phyloP scores from a whole-genome alignment of 345 rosid species.

The Luvunga scandens region DNA sequence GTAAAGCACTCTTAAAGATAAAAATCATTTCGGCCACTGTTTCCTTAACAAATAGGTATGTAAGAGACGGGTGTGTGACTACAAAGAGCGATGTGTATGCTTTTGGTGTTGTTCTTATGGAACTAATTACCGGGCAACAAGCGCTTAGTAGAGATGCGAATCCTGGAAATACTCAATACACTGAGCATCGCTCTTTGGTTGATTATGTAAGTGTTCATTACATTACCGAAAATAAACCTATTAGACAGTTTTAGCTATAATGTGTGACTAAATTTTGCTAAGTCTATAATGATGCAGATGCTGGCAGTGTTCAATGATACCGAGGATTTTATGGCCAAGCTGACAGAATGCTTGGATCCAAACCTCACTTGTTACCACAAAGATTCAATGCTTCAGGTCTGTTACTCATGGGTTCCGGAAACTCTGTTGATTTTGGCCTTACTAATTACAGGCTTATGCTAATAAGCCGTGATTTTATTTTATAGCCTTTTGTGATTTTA shows the following conservation, averaged over 20 bases:
- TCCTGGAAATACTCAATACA: constrained; percentile 8
- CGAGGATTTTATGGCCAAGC: constrained; percentile 9
- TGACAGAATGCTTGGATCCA: constrained; percentile 17
- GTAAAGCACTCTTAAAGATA: background rate
- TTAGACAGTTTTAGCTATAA: background rate
- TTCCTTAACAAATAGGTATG: constrained; percentile 16
- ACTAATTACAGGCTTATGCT: background rate
- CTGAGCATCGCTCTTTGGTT: constrained; percentile 29
- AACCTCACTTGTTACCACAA: constrained; percentile 20
- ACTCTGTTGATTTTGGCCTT: background rate
- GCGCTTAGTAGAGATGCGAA: constrained; percentile 24
- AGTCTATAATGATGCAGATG: constrained; percentile 10
- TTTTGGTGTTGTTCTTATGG: constrained; percentile 35
- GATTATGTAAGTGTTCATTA: constrained; percentile 19
- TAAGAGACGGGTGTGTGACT: constrained; percentile 30
- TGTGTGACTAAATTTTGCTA: background rate
- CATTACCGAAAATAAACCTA: no score
- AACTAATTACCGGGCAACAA: constrained; percentile 33
- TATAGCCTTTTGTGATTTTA: no score
- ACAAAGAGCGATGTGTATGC: constrained; percentile 33
- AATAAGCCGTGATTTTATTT: background rate
- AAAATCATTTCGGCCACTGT: background rate
- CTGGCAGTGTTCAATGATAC: constrained; percentile 21
- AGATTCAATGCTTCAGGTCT: constrained; percentile 27
- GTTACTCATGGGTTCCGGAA: background rate